These are phyloP conservation scores for Anethum foeniculum DNA, from an alignment of 140 eudicot species.

Conservation along the genomic window DNA sequence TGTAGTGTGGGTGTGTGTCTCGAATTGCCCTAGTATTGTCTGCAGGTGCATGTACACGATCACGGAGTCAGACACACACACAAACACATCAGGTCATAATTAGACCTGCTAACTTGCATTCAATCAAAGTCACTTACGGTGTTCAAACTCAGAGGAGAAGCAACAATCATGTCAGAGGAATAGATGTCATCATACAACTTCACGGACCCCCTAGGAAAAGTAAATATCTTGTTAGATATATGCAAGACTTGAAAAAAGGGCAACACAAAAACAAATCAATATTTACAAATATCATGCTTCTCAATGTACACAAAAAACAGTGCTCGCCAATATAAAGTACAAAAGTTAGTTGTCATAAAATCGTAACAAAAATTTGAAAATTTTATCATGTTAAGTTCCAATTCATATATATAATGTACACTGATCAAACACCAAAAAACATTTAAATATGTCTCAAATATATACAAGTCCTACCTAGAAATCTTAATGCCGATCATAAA, in stretches of 20 bases:
- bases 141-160: slow-evolving; percentile 81
- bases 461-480: slow-evolving; percentile 39
- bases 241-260: neutral
- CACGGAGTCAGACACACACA: neutral
- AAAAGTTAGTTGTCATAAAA: neutral
- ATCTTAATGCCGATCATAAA: slow-evolving; percentile 76
- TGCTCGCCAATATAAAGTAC: neutral
- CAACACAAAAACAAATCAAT: neutral
- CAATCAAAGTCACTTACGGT: slow-evolving; percentile 35
- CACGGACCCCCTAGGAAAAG: slow-evolving; percentile 47
- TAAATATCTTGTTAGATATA: neutral
- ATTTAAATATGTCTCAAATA: neutral
- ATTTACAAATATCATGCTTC: neutral
- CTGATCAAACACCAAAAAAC: neutral
- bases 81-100: neutral
- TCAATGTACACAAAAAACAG: neutral
- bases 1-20: too few species aligned
- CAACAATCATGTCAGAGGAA: slow-evolving; percentile 82
- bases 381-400: neutral
- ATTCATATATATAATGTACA: neutral
- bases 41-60: too few species aligned
- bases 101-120: neutral
- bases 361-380: neutral
- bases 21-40: neutral
- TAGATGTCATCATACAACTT: slow-evolving; percentile 72